Evolutionary conservation across 148 eudicot species (phyloP), one percentile per base, ranked within the genome.

Genomic region (Rhododendron ferrugineum): DNA sequence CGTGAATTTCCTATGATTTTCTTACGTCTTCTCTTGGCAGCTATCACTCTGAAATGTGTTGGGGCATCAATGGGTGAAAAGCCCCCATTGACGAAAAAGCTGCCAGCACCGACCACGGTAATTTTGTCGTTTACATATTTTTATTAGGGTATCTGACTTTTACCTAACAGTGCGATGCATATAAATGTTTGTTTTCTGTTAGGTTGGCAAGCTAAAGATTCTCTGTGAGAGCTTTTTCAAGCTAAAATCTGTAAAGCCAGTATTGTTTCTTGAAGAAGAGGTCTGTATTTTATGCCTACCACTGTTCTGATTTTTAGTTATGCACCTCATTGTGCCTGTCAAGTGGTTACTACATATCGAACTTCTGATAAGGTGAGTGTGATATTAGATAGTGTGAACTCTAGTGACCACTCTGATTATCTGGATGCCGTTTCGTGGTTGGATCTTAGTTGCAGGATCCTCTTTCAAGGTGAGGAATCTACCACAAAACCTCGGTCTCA

Each of bases 141-240:
- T 68, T n/a, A 18, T 68, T 42, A 6, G 5, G 26, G 56, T 70
- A 3, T 36, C 54, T 44, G 84, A 54, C 11, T 68, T 28, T 40
- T 15, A 28, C 8, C 28, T 64, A 26, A 23, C 4, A 11, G n/a
- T 36, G 23, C 22, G 28, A 28, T 23, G 23, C 73, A 62, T n/a
- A 23, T 80, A 34, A 56, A 9, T 52, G 13, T 87, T 46, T 68
- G 10, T 66, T 44, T 79, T 50, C 0, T 16, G 64, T 11, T 47
- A 97, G 99, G 94, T 97, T 83, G 99, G 98, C 87, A 96, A 95
- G 94, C 91, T 97, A 88, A 97, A 97, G 95, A 97, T 90, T 86
- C 95, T 97, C 40, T 93, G 98, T 34, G 94, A 92, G 91, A 95
- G 91, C 89, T 95, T 97, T 89, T 97, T 97, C 90, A 97, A 95